Evolutionary conservation across 331 rosid species (phyloP).

Genomic region (Malus hybrid): DNA sequence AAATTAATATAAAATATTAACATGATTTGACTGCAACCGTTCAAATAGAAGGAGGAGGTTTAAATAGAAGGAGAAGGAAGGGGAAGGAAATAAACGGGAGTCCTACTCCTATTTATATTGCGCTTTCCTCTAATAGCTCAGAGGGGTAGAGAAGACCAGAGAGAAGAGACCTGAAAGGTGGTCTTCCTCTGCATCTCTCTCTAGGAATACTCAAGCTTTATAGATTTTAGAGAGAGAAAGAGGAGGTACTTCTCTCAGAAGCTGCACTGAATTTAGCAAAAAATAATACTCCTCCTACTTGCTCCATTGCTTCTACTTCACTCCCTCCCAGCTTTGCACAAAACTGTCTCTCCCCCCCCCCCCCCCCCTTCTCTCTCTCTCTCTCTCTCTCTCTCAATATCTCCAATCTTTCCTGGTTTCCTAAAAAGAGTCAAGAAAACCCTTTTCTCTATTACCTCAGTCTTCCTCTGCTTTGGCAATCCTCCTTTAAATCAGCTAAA

Average conservation of each 20-base stretch:
- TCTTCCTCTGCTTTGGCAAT: background rate
- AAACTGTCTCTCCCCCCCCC: background rate
- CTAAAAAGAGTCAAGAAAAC: background rate
- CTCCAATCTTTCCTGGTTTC: constrained; percentile 13
- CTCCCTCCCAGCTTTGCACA: constrained; percentile 2
- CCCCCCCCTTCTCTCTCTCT: background rate
- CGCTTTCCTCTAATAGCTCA: background rate
- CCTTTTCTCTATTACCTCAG: background rate
- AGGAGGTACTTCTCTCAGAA: background rate
- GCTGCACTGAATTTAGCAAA: background rate
- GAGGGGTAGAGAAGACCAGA: constrained; percentile 25
- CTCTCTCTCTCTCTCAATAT: background rate
- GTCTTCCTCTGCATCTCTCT: constrained; percentile 9
- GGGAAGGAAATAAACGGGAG: too few relatives aligned
- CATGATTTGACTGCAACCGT: too few relatives aligned
- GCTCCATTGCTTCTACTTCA: constrained; percentile 15
- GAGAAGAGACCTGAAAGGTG: constrained; percentile 27
- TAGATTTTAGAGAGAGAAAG: background rate
- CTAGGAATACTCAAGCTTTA: background rate
- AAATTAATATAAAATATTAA: too few relatives aligned
- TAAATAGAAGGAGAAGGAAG: background rate
- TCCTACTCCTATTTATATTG: background rate
- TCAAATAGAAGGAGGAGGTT: background rate
- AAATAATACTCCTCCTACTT: background rate
- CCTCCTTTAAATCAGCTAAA: background rate